Conservation (phyloP, 768 basidiomycete genomes). For the Mycena capillaripes region DNA sequence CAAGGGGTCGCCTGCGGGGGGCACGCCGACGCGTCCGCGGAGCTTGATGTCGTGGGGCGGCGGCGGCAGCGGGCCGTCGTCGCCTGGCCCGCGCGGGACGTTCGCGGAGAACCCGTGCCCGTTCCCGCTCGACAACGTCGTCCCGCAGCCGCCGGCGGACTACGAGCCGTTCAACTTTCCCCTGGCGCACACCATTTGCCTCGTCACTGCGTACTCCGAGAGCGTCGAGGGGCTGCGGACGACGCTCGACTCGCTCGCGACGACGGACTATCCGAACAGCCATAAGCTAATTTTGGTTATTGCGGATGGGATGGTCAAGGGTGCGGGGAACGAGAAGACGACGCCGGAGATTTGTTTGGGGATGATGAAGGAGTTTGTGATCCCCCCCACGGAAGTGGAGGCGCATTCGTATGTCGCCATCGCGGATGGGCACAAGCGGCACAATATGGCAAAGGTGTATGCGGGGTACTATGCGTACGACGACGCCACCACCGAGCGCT, state of each 20-base stretch:
- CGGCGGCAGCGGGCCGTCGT: conserved; percentile 21
- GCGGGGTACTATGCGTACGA: conserved; percentile 99
- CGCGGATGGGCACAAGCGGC: conserved; percentile 99
- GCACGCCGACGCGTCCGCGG: conserved; percentile 63
- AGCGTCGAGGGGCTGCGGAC: conserved; percentile 96
- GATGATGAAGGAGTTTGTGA: conserved; percentile 98
- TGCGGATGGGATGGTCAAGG: conserved; percentile 98
- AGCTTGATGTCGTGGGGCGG: conserved; percentile 85
- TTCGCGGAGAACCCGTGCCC: conserved; percentile 86
- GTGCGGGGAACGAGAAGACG: conserved; percentile 88
- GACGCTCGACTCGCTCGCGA: conserved; percentile 97
- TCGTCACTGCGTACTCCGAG: conserved; percentile 99
- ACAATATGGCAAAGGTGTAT: conserved; percentile 99
- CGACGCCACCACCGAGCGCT: conserved; percentile 86
- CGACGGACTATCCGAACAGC: conserved; percentile 98
- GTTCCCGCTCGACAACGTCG: conserved; percentile 91
- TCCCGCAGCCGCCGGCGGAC: conserved; percentile 92
- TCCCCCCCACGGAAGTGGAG: conserved; percentile 87
- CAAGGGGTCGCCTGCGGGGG: conserved; percentile 76
- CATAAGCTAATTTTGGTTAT: conserved; percentile 97
- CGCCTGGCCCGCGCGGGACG: conserved; percentile 50
- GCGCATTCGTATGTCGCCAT: conserved; percentile 98
- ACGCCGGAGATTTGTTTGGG: conserved; percentile 94
- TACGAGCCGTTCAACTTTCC: conserved; percentile 98
- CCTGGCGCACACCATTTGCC: conserved; percentile 92